A percentile compares a stretch with the other conserved stretches of the same genome.
These are phyloP conservation scores for Zasmidium citrigriseum DNA, from an alignment of 2,329 filamentous ascomycete genomes.

Conservation along the genomic window DNA sequence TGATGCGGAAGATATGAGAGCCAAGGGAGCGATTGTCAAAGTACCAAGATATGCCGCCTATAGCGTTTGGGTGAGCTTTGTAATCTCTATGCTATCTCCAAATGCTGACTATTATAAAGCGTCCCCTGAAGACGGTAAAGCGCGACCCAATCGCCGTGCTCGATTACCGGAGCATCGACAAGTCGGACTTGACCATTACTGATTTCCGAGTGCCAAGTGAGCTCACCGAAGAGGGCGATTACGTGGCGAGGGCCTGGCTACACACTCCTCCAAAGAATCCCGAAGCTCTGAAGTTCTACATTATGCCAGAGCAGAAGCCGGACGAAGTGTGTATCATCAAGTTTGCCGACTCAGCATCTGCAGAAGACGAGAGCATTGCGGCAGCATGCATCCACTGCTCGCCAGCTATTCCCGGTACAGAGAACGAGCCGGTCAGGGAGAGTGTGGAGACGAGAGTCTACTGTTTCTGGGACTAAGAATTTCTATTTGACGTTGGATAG, in stretches of 20 bases:
- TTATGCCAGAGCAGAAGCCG: slow-evolving; percentile 19
- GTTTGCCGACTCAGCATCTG: slow-evolving; percentile 18
- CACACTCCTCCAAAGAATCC: slow-evolving; percentile 15
- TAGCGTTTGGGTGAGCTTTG: slow-evolving; percentile 17
- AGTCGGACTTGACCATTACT: slow-evolving; percentile 15
- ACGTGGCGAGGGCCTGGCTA: slow-evolving; percentile 15
- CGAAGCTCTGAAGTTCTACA: slow-evolving; percentile 20
- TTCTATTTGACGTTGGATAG: not conserved
- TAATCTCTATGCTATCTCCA: not conserved
- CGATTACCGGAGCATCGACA: slow-evolving; percentile 17
- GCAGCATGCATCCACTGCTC: slow-evolving; percentile 18
- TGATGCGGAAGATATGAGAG: slow-evolving; percentile 15
- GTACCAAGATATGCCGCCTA: slow-evolving; percentile 19
- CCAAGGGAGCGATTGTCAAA: slow-evolving; percentile 13
- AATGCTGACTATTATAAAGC: slow-evolving; percentile 6
- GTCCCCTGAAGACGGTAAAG: slow-evolving; percentile 19
- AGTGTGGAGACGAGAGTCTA: slow-evolving; percentile 20
- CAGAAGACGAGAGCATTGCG: slow-evolving; percentile 10
- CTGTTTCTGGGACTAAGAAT: slow-evolving; percentile 18
- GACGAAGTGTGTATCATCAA: slow-evolving; percentile 23
- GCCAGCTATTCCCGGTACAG: slow-evolving; percentile 14
- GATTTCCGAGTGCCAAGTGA: slow-evolving; percentile 18
- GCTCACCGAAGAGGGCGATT: slow-evolving; percentile 15
- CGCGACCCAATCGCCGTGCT: slow-evolving; percentile 22
- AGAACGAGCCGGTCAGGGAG: slow-evolving; percentile 14